Base-by-base conservation (phyloP, 805 yeast genomes). In the Cyberlindnera xishuangbannaensis region DNA sequence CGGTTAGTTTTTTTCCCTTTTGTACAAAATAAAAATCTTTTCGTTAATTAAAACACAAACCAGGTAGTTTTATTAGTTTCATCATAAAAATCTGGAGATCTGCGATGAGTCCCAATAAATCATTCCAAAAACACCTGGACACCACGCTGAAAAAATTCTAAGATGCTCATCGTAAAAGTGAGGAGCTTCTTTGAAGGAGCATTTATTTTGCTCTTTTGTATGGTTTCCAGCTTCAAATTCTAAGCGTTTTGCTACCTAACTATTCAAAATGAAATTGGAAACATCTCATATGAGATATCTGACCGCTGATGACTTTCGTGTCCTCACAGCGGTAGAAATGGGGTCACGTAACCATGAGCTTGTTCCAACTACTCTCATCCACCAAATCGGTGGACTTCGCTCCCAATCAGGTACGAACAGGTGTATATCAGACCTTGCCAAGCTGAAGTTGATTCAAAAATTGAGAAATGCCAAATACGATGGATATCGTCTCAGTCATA, bases 291-390 rank as follows among this genome's bases (percentile, higher is more conserved):
- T 92, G 95, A 71, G 97, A 56, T 92, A 92, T 55, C 65, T 92
- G 55, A 78, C 95, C 44, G 69, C 80, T 6, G 97, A 87, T 43
- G 98, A 92, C 62, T 92, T 85, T 67, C 71, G 83, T 37, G 92
- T 87, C 8, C 74, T 92, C 27, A 80, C 80, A 37, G 97, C 95
- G 1, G 83, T 83, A 14, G 97, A 92, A 55, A 68, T 73, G 56
- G 98, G 97, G 10, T 80, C 97, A 2, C 71, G 83, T 43, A 90
- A 83, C 58, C 98, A 92, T 59, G 96, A 90, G 55, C 75, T 92
- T 36, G 97, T 92, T 15, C 99, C 99, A 14, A 84, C 95, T 0
- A 68, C 71, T 24, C 62, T 92, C 62, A 87, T 92, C 34, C 83
- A 78, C 43, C 82, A 82, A 42, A 62, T 87, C 20, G 84, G 95